These are phyloP conservation scores for Pestalotiopsis sp. DNA, from an alignment of 2,329 filamentous ascomycete species.

Conservation along the genomic window DNA sequence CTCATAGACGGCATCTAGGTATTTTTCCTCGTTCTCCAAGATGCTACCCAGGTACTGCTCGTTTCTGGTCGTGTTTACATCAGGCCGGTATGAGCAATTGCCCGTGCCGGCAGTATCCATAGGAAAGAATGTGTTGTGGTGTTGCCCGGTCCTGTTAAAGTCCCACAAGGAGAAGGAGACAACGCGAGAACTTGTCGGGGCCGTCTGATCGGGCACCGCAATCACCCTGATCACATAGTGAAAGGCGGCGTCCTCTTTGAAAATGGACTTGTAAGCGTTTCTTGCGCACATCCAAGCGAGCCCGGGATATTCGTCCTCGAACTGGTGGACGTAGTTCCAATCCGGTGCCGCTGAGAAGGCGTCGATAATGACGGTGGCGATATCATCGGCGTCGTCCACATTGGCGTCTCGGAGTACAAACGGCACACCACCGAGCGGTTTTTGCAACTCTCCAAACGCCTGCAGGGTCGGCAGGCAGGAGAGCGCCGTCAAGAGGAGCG, in stretches of 20 bases:
- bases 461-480: background rate
- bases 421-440: background rate
- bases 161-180: background rate
- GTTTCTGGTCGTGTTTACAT: conserved; percentile 1
- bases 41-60: background rate
- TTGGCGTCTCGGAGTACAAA: conserved; percentile 3
- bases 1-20: conserved; percentile 9
- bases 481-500: background rate
- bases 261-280: background rate
- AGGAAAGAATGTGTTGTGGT: no score
- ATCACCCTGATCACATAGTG: background rate
- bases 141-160: background rate
- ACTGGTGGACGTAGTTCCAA: conserved; percentile 11
- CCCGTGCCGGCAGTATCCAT: background rate
- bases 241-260: background rate
- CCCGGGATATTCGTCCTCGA: conserved; percentile 7
- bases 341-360: background rate
- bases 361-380: conserved; percentile 4
- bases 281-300: background rate
- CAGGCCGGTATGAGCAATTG: conserved; percentile 1
- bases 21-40: background rate
- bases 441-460: background rate
- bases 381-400: background rate
- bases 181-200: background rate
- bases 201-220: conserved; percentile 5